A percentile compares a stretch with the other conserved stretches of the same genome.
phyloP scores from a whole-genome alignment of 768 basidiomycete genomes.

The Dioszegia hungarica region DNA sequence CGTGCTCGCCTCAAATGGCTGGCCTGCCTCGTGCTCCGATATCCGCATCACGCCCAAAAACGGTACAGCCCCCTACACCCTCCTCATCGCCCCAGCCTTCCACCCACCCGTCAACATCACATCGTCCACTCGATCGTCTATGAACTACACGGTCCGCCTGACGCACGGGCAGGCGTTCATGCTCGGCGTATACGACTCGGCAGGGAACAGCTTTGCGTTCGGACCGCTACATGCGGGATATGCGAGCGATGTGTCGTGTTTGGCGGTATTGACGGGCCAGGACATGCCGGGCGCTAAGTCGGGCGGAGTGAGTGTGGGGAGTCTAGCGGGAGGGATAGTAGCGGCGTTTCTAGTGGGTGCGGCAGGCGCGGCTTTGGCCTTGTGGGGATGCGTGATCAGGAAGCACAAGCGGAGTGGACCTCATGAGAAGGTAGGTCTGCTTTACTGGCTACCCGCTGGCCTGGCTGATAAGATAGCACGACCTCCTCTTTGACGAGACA shows the following conservation, averaged over 20 bases:
- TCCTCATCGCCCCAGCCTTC: conserved; percentile 31
- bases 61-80: conserved; percentile 33
- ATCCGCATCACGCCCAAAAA: conserved; percentile 31
- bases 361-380: conserved; percentile 9
- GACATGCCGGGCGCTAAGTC: neutral
- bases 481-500: neutral
- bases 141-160: conserved; percentile 36
- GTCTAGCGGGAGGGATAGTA: conserved; percentile 17
- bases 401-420: neutral
- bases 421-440: neutral
- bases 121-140: conserved; percentile 4
- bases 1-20: conserved; percentile 23
- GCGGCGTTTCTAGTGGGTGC: conserved; percentile 23
- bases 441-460: neutral
- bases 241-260: conserved; percentile 17
- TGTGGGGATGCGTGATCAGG: conserved; percentile 6
- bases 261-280: conserved; percentile 24
- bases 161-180: conserved; percentile 41
- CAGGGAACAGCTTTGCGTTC: conserved; percentile 27
- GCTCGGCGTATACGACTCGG: conserved; percentile 26
- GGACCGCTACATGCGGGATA: conserved; percentile 34
- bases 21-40: conserved; percentile 35
- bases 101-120: conserved; percentile 42
- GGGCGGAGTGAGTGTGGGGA: conserved; percentile 2
- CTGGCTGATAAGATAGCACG: neutral